phyloP scores from a whole-genome alignment of 148 eudicot genomes.

The Vaccinium vitisidaea region DNA sequence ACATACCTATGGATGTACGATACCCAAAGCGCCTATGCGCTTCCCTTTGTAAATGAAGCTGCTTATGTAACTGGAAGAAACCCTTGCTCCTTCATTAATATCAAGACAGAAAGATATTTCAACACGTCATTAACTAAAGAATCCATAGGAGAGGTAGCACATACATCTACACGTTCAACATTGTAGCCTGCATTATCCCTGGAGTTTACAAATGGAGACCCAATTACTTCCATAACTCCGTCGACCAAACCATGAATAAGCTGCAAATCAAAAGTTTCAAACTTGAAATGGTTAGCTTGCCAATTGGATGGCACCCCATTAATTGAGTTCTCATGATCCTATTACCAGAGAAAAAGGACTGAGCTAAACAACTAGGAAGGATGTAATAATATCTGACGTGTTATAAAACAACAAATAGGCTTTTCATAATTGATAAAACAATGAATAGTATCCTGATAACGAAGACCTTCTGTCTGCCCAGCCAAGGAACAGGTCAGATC shows the following conservation, averaged over 20 bases:
- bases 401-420: no score
- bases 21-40: conserved; percentile 77
- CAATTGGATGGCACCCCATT: not conserved
- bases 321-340: not conserved
- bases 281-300: not conserved
- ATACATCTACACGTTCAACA: conserved; percentile 66
- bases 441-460: no score
- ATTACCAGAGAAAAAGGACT: not conserved
- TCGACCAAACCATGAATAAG: conserved; percentile 83
- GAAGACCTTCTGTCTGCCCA: not conserved
- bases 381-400: no score
- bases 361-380: not conserved
- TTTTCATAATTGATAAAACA: no score
- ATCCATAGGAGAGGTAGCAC: conserved; percentile 14
- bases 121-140: not conserved
- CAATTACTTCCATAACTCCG: conserved; percentile 79
- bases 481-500: not conserved
- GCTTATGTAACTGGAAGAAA: conserved; percentile 84
- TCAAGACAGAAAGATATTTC: conserved; percentile 1
- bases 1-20: conserved; percentile 87
- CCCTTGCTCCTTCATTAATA: conserved; percentile 58
- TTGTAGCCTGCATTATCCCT: conserved; percentile 75
- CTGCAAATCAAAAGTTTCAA: conserved; percentile 38
- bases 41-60: conserved; percentile 74
- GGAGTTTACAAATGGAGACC: conserved; percentile 60